Evolutionary conservation across 441 rosid genomes (phyloP).

Genomic region (Adansonia madagascariensis): DNA sequence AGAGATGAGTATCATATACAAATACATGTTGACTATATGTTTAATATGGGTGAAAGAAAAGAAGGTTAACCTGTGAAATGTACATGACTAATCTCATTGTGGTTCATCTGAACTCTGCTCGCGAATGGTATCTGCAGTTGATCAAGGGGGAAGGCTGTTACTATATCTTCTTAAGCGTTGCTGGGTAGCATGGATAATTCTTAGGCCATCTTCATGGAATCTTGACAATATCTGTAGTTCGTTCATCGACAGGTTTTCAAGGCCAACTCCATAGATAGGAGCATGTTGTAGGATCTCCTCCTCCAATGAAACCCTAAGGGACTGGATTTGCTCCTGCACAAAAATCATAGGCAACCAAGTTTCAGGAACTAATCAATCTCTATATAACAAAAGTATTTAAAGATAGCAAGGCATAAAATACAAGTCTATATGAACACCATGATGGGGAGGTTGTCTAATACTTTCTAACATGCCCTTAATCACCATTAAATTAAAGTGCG

Average conservation of each 20-base stretch:
- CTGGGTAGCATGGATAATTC: not conserved
- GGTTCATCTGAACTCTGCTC: not conserved
- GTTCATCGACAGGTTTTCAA: conserved; percentile 9
- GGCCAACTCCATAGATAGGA: conserved; percentile 1
- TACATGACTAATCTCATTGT: conserved; percentile 4
- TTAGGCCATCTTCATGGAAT: not conserved
- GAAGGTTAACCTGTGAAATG: not conserved
- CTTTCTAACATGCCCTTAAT: not conserved
- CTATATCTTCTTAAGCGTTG: not conserved
- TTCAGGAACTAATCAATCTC: not conserved
- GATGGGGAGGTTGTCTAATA: conserved; percentile 4
- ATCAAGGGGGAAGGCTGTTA: not conserved
- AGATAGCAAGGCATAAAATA: not conserved
- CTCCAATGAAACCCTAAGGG: conserved; percentile 68
- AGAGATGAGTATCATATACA: no score
- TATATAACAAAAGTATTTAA: not conserved
- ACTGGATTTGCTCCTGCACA: conserved; percentile 81
- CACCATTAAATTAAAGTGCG: not conserved
- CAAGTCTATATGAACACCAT: conserved; percentile 6
- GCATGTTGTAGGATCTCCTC: conserved; percentile 51
- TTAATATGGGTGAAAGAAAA: not conserved
- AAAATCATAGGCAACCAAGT: not conserved
- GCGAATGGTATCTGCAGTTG: not conserved
- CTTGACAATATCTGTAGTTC: not conserved
- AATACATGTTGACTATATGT: no score